Evolutionary conservation across 108 stramenopile species (phyloP), one percentile per base, ranked within the genome.

Genomic region (Skeletonema costatum): DNA sequence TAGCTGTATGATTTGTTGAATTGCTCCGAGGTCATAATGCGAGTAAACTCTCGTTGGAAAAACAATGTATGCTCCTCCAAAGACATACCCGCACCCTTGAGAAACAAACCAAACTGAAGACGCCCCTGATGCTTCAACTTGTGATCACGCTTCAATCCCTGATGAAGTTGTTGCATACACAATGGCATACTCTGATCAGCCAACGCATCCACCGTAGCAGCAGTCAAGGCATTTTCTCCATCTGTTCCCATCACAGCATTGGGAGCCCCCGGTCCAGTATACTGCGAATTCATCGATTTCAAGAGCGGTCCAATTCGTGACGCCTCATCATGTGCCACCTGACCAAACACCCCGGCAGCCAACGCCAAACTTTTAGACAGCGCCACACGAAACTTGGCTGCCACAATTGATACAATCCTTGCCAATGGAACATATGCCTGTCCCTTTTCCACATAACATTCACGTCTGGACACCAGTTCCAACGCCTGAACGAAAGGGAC

Each of bases 51-150:
- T 53, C 83, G 75, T 84, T 98, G 94, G 82, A 97, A 98, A 75
- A 96, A 98, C 16, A 82, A 44, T 65, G 97, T 72, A 48, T 97
- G 93, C 70, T 98, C 97, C 53, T 99, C 98, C 88, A 98, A 73
- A 10, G 85, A 74, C 80, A 99, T 78, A 8, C 98, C 98, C 5
- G 96, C 92, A 16, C 97, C 98, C 87, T 98, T 98, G 51, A 99
- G 90, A 83, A 99, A 99, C 17, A 99, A 89, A 35, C 97, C 97
- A 81, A 96, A 98, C 83, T 99, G 99, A 75, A 98, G 72, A 39
- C 99, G 89, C 25, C 97, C 99, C 87, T 85, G 89, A 84, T 98
- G 96, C 74, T 97, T 97, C 44, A 99, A 83, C 59, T 99, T 96
- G 71, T 96, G 92, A 68, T 98, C 97, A 39, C 63, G 66, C 60